Conservation (phyloP, 2,329 filamentous ascomycete species). For the Pseudogymnoascus pannorum region DNA sequence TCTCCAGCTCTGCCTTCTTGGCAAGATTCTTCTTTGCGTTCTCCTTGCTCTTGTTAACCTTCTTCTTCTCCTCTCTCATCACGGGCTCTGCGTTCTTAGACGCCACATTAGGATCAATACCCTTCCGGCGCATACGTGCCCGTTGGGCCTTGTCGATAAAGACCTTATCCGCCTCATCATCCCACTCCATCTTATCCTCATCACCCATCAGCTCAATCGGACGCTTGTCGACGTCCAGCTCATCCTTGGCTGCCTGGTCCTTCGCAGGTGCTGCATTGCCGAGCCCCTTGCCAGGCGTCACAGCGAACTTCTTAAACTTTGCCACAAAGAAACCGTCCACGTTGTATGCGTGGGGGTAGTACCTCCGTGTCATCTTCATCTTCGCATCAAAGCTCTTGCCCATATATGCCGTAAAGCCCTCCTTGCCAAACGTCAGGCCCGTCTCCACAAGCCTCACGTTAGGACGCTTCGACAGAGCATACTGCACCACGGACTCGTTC, state of each 20-base stretch:
- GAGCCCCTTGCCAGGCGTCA: conserved; percentile 50
- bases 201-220: conserved; percentile 46
- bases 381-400: conserved; percentile 86
- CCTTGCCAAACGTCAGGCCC: conserved; percentile 80
- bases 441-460: conserved; percentile 93
- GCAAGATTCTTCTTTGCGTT: conserved; percentile 10
- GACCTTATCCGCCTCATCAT: conserved; percentile 64
- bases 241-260: conserved; percentile 32
- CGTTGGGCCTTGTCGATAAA: conserved; percentile 68
- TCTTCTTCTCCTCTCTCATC: conserved; percentile 18
- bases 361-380: conserved; percentile 75
- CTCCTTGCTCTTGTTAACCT: conserved; percentile 20
- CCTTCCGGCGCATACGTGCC: conserved; percentile 66
- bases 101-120: conserved; percentile 51
- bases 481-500: conserved; percentile 89
- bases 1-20: conserved; percentile 7
- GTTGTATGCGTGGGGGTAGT: conserved; percentile 88
- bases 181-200: conserved; percentile 63
- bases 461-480: conserved; percentile 81
- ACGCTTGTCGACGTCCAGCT: conserved; percentile 57
- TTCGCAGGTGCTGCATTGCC: conserved; percentile 22
- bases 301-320: conserved; percentile 89
- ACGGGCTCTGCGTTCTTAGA: conserved; percentile 9
- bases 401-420: conserved; percentile 85
- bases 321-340: conserved; percentile 98